Evolutionary conservation across 768 basidiomycete species (phyloP).

Genomic region (Favolaschia claudopus): DNA sequence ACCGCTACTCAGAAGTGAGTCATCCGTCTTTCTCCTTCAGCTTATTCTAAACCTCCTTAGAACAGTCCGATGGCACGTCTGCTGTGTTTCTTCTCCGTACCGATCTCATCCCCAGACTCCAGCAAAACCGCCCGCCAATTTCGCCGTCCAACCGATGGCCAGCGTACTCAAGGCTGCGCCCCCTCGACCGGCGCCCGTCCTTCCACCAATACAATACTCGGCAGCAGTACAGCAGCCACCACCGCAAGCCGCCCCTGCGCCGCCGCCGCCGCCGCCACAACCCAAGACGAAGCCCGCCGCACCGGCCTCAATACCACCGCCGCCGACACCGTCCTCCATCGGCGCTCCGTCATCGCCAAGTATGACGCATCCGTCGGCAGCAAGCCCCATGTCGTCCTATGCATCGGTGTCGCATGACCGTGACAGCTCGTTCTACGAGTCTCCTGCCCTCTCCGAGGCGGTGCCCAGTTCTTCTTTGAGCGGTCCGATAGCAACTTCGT

Average conservation of each 20-base stretch:
- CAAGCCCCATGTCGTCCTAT: conserved; percentile 83
- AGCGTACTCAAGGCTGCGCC: conserved; percentile 75
- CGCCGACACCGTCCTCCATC: conserved; percentile 43
- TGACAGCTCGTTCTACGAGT: conserved; percentile 75
- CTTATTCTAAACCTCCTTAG: conserved; percentile 44
- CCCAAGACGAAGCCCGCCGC: conserved; percentile 23
- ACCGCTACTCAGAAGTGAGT: conserved; percentile 75
- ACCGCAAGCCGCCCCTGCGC: conserved; percentile 39
- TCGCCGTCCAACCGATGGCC: conserved; percentile 81
- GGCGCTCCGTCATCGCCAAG: conserved; percentile 74
- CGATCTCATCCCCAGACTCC: conserved; percentile 28
- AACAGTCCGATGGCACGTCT: conserved; percentile 74
- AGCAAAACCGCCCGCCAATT: conserved; percentile 79
- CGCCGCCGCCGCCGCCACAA: conserved; percentile 43
- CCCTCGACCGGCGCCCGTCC: conserved; percentile 28
- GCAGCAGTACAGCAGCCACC: conserved; percentile 24
- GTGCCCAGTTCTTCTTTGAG: conserved; percentile 42
- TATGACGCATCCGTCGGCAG: conserved; percentile 80
- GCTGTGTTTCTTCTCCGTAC: not conserved
- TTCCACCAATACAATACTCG: conserved; percentile 21
- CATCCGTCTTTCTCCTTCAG: not conserved
- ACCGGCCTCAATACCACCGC: conserved; percentile 43
- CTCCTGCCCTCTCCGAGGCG: conserved; percentile 79
- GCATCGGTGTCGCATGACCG: conserved; percentile 72
- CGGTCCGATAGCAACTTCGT: conserved; percentile 61